Conservation (phyloP, 306 rosid genomes). For the Pterocarpus macrocarpus region DNA sequence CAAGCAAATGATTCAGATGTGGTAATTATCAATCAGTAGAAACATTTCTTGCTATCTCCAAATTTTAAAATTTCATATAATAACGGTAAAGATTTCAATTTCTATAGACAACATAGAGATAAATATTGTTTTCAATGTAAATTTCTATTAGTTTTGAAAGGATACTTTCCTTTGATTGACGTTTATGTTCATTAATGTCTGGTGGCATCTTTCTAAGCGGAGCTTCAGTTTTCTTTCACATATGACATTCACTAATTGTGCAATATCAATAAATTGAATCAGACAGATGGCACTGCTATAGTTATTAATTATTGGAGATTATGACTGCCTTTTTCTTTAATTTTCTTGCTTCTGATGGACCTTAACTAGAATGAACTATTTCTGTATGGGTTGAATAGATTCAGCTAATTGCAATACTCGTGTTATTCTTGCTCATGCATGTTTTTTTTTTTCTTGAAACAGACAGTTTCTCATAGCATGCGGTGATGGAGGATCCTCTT, state of each 20-base stretch:
- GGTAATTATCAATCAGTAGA: neutral
- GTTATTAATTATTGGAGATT: neutral
- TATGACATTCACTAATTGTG: slow-evolving; percentile 1
- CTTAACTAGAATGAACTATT: neutral
- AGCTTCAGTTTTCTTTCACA: slow-evolving; percentile 8
- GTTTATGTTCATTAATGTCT: neutral
- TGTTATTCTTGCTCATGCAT: slow-evolving; percentile 6
- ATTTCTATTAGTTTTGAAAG: neutral
- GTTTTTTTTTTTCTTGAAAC: neutral
- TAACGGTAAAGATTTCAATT: neutral
- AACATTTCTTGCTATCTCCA: neutral
- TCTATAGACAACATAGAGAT: neutral
- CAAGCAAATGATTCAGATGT: neutral
- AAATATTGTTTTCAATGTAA: slow-evolving; percentile 18
- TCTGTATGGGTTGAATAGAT: neutral
- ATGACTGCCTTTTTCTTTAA: neutral
- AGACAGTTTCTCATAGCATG: slow-evolving; percentile 60
- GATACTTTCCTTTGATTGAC: slow-evolving; percentile 13
- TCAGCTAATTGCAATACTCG: slow-evolving; percentile 13
- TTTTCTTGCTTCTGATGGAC: neutral
- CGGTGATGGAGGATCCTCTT: slow-evolving; percentile 40
- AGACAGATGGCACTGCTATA: neutral
- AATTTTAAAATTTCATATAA: neutral
- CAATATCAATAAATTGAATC: slow-evolving; percentile 14
- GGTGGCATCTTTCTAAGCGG: neutral